Evolutionary conservation across 495 filamentous ascomycete species (phyloP).

Genomic region (Penicillium odoratum): DNA sequence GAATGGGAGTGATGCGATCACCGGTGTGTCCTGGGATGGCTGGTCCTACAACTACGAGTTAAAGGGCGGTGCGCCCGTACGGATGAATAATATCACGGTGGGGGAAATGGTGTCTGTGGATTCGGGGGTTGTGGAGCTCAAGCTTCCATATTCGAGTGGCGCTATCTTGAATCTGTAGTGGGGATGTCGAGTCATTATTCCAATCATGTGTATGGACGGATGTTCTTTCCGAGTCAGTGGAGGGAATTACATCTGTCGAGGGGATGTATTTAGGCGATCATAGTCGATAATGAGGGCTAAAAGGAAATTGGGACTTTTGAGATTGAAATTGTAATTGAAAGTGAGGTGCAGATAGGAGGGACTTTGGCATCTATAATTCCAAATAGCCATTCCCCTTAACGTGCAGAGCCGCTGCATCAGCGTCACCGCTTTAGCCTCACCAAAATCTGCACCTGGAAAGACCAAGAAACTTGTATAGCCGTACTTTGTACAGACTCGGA

Average conservation of each 20-base stretch:
- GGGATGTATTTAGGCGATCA: too few relatives aligned
- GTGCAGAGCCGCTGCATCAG: not conserved
- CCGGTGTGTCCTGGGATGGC: slow-evolving; percentile 62
- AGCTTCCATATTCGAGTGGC: slow-evolving; percentile 53
- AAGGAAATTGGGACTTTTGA: too few relatives aligned
- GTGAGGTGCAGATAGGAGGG: too few relatives aligned
- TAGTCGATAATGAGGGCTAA: too few relatives aligned
- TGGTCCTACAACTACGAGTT: slow-evolving; percentile 65
- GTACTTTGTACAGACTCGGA: too few relatives aligned
- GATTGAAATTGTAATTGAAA: too few relatives aligned
- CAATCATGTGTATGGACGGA: too few relatives aligned
- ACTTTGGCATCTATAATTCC: not conserved
- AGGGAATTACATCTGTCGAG: too few relatives aligned
- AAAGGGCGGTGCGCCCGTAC: slow-evolving; percentile 53
- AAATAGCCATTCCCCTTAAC: not conserved
- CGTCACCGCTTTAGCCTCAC: not conserved
- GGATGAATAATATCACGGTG: slow-evolving; percentile 56
- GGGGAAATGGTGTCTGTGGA: slow-evolving; percentile 50
- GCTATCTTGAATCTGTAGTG: slow-evolving; percentile 43
- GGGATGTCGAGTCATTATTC: not conserved
- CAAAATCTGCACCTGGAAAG: too few relatives aligned
- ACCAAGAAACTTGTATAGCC: too few relatives aligned
- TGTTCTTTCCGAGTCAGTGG: too few relatives aligned
- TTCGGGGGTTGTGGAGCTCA: slow-evolving; percentile 45
- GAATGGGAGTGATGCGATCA: slow-evolving; percentile 64